Percentiles rank a stretch among this genome's conserved stretches.
phyloP scores from a whole-genome alignment of 306 rosid genomes.

The Rosa chinensis region DNA sequence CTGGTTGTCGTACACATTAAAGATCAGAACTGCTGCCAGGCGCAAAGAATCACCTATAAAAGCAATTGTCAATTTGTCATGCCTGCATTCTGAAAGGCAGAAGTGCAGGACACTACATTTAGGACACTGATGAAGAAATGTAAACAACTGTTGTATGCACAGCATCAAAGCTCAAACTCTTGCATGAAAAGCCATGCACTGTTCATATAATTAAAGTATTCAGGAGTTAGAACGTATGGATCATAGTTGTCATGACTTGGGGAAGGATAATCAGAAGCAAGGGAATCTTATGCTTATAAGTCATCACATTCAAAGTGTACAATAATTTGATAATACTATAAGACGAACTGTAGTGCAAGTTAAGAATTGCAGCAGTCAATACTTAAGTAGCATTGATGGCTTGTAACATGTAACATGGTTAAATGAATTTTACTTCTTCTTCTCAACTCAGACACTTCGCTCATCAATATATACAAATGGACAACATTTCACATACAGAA shows the following conservation, averaged over 20 bases:
- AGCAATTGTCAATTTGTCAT: slow-evolving; percentile 82
- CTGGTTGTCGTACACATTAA: slow-evolving; percentile 88
- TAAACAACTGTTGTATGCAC: neutral
- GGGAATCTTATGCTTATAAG: too few relatives aligned
- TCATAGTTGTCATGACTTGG: neutral
- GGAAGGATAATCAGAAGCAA: neutral
- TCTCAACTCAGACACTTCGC: too few relatives aligned
- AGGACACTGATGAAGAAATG: slow-evolving; percentile 14
- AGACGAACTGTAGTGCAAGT: neutral
- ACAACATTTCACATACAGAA: too few relatives aligned
- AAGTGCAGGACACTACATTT: slow-evolving; percentile 22
- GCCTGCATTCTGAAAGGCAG: slow-evolving; percentile 74
- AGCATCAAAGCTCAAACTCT: neutral
- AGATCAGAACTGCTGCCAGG: slow-evolving; percentile 84
- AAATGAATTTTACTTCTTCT: too few relatives aligned
- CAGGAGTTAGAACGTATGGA: neutral
- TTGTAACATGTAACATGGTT: too few relatives aligned
- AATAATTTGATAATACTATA: neutral
- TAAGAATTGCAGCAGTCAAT: neutral
- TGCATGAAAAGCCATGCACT: neutral
- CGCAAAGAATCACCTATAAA: slow-evolving; percentile 89
- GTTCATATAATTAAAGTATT: neutral
- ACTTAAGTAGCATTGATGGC: neutral
- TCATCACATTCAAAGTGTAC: neutral
- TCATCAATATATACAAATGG: too few relatives aligned